Base-by-base conservation (phyloP, 2,329 filamentous ascomycete species). In the Pseudocercospora pini-densiflorae region DNA sequence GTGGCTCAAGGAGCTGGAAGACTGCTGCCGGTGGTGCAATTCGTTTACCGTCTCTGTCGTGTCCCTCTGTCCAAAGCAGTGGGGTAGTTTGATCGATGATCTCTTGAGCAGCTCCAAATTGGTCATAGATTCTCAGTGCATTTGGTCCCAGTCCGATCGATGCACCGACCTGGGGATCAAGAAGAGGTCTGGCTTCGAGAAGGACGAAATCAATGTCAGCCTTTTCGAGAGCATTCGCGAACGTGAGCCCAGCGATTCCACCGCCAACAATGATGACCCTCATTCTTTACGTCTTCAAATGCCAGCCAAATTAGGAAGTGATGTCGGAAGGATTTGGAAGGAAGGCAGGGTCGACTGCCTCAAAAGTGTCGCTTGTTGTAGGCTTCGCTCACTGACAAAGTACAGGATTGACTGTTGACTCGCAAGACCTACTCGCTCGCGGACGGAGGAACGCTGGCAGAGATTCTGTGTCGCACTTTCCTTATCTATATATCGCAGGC, bases 231-330 rank as follows among this genome's bases (percentile, higher is more conserved):
- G 80, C 79, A 49, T 80, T 78, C 3, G 84, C 82, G 7, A 85
- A 72, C 0, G 80, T 77, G 0, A 86, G 73, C 6, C 85, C 85
- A 2, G 81, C 77, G 36, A 62, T 74, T 54, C 81, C 79, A 6
- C 82, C 85, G 19, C 85, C 84, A 0, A 77, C 81, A 45, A 87
- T 85, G 61, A 86, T 73, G 24, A 85, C 78, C 19, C 61, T 63
- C 57, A 63, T 66, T 9, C 49, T 63, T 33, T 8, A 2, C 5
- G n/a, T 12, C 14, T 23, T 21, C 47, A 16, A 14, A 19, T 19
- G 40, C 9, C 16, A 8, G 19, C 40, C n/a, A 8, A 19, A 43
- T 7, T 1, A n/a, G 16, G 40, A 19, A 43, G 40, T 43, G 40
- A 19, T 43, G 8, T 43, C 16, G 40, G 40, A 43, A 43, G 40